Percentiles rank a stretch among this genome's conserved stretches.
These are phyloP conservation scores for Scedosporium minutisporum DNA, from an alignment of 2,329 filamentous ascomycete genomes.

Conservation along the genomic window DNA sequence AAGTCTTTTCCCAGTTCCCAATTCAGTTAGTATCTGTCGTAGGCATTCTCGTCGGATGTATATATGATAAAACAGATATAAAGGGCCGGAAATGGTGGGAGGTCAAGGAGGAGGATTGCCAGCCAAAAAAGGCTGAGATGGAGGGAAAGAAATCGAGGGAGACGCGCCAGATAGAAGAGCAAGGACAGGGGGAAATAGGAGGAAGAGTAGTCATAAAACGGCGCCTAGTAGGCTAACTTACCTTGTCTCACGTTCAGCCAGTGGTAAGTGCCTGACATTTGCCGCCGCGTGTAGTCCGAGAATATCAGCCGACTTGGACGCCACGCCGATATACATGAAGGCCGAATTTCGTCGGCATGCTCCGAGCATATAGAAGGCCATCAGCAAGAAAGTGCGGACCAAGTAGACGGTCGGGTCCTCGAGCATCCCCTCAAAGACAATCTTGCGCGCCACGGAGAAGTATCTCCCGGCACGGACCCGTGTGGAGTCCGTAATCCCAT, in stretches of 20 bases:
- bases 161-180: no score
- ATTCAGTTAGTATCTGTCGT: not conserved
- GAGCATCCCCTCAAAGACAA: conserved; percentile 37
- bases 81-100: no score
- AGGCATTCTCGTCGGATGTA: not conserved
- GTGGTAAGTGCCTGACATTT: conserved; percentile 10
- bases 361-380: conserved; percentile 48
- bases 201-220: no score
- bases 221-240: not conserved
- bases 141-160: no score
- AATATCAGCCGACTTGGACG: conserved; percentile 39
- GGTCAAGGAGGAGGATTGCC: no score
- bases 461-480: conserved; percentile 13
- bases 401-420: conserved; percentile 40
- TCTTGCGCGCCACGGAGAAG: conserved; percentile 34
- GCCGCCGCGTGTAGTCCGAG: conserved; percentile 35
- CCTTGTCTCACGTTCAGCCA: conserved; percentile 7
- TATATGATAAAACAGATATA: not conserved
- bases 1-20: conserved; percentile 4
- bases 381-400: conserved; percentile 38
- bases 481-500: no score
- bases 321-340: conserved; percentile 48
- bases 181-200: no score
- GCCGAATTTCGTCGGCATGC: conserved; percentile 45
- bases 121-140: no score